phyloP scores from a whole-genome alignment of 2,329 filamentous ascomycete genomes.

The Orbilia quercus region DNA sequence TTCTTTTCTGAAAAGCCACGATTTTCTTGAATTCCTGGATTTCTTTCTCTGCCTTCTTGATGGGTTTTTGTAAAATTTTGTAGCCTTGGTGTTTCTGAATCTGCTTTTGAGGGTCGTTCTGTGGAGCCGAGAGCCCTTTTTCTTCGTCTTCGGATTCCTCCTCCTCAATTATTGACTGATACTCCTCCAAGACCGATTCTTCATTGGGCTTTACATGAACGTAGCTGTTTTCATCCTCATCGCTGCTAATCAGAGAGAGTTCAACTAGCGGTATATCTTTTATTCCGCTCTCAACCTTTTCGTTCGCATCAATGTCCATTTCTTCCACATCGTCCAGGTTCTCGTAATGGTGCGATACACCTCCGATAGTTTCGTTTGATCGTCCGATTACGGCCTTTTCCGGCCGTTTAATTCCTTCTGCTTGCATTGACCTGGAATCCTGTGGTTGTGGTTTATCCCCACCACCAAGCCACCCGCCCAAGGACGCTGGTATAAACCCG shows the following conservation, averaged over 20 bases:
- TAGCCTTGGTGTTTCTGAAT: no score
- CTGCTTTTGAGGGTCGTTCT: no score
- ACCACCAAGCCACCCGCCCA: neutral
- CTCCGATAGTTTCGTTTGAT: neutral
- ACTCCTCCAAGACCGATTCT: neutral
- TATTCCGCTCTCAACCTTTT: neutral
- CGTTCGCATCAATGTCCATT: constrained; percentile 1
- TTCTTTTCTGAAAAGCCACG: neutral
- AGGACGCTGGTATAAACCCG: constrained; percentile 25
- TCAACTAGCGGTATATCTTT: neutral
- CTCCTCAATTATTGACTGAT: neutral
- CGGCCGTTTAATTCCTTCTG: no score
- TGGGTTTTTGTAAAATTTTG: neutral
- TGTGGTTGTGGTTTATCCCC: neutral
- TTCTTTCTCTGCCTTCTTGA: neutral
- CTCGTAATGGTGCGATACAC: neutral
- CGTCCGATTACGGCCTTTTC: neutral
- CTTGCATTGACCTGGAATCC: no score
- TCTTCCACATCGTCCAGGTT: neutral
- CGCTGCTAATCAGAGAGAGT: neutral
- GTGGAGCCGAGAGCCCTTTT: no score
- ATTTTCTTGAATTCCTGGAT: neutral
- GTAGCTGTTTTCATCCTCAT: neutral
- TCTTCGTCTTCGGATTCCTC: constrained; percentile 6
- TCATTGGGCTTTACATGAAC: neutral